Evolutionary conservation across 2,329 filamentous ascomycete genomes (phyloP).

Genomic region (Sarocladiaceae sp.): DNA sequence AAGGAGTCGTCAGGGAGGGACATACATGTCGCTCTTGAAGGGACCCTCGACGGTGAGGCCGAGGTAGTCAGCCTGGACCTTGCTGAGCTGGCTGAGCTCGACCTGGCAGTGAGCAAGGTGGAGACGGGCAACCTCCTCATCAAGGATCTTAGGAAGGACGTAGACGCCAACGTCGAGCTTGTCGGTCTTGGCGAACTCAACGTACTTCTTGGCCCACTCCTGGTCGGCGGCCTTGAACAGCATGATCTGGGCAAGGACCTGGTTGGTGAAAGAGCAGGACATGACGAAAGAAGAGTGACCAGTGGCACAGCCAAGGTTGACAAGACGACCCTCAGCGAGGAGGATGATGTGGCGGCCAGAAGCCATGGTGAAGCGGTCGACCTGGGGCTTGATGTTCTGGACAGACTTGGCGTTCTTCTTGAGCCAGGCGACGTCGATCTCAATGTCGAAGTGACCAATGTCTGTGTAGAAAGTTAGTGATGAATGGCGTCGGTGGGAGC

Average conservation of each 20-base stretch:
- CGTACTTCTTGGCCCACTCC: constrained; percentile 87
- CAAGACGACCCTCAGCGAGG: constrained; percentile 94
- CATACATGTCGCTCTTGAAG: constrained; percentile 92
- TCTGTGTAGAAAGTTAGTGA: constrained; percentile 37
- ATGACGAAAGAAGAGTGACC: constrained; percentile 99
- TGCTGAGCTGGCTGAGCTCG: constrained; percentile 82
- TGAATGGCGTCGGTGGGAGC: constrained; percentile 27
- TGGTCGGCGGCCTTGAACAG: constrained; percentile 90
- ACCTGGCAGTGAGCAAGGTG: constrained; percentile 92
- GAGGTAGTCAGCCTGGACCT: constrained; percentile 92
- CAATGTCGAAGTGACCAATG: constrained; percentile 99
- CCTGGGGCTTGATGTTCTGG: constrained; percentile 99
- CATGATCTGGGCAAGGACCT: constrained; percentile 99
- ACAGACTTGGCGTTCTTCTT: constrained; percentile 93
- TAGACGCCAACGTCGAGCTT: constrained; percentile 92
- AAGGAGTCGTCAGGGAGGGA: constrained; percentile 14
- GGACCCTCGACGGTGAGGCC: constrained; percentile 81
- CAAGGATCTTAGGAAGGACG: constrained; percentile 93
- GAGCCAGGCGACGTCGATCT: constrained; percentile 99
- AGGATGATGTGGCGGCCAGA: constrained; percentile 97
- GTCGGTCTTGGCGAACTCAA: constrained; percentile 89
- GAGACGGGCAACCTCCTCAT: constrained; percentile 95
- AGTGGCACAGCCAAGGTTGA: constrained; percentile 98
- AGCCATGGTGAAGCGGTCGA: constrained; percentile 94
- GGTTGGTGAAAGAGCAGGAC: constrained; percentile 99